Evolutionary conservation across 257 asterid species (phyloP).

Genomic region (Handroanthus guayacan): DNA sequence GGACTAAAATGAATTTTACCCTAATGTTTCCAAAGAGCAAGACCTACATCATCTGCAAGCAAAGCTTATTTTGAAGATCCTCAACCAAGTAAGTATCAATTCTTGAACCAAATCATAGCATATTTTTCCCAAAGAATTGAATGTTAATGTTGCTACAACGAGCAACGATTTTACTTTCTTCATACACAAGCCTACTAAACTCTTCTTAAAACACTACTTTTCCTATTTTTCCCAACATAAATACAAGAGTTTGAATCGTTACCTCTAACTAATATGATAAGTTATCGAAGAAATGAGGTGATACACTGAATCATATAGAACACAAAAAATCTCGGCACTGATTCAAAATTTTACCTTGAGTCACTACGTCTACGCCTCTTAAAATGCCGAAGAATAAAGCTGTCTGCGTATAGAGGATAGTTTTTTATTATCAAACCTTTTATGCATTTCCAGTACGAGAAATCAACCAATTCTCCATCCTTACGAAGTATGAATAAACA

Average conservation of each 20-base stretch:
- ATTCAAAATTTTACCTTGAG: constrained; percentile 43
- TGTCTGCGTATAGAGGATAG: constrained; percentile 90
- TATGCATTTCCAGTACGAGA: constrained; percentile 98
- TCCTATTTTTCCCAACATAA: not conserved
- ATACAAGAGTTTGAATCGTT: not conserved
- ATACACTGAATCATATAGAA: not conserved
- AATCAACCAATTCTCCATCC: constrained; percentile 86
- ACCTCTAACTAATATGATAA: not conserved
- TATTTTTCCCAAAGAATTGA: too few relatives aligned
- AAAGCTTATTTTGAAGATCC: too few relatives aligned
- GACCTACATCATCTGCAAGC: too few relatives aligned
- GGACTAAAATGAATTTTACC: too few relatives aligned
- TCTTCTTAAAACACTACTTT: not conserved
- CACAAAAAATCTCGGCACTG: not conserved
- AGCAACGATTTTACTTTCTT: too few relatives aligned
- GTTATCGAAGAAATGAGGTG: not conserved
- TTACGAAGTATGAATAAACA: constrained; percentile 90
- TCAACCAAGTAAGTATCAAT: too few relatives aligned
- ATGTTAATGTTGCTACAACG: too few relatives aligned
- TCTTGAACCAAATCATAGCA: too few relatives aligned
- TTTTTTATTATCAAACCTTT: constrained; percentile 86
- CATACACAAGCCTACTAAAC: too few relatives aligned
- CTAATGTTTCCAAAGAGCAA: not conserved
- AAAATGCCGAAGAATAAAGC: constrained; percentile 87
- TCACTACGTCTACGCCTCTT: constrained; percentile 61